Evolutionary conservation across 1,284 basidiomycete genomes (phyloP).

Genomic region (Trametes hirsuta): DNA sequence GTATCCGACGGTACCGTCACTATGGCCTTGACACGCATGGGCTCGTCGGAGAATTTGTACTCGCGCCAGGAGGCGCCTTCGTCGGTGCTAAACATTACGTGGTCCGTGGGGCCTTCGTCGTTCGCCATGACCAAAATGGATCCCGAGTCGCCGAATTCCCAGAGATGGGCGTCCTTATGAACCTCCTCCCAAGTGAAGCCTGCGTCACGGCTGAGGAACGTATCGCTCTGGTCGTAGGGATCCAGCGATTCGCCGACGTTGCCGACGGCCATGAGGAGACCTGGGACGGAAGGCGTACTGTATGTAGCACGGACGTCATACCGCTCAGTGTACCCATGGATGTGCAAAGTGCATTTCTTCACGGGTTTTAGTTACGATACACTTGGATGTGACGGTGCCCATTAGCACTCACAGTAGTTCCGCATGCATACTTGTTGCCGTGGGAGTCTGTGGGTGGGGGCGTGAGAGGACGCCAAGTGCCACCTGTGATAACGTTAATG

Average conservation of each 20-base stretch:
- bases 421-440: slow-evolving; percentile 77
- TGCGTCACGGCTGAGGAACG: slow-evolving; percentile 94
- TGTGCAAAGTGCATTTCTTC: slow-evolving; percentile 84
- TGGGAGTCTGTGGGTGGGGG: slow-evolving; percentile 82
- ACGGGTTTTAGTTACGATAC: neutral
- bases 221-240: slow-evolving; percentile 88
- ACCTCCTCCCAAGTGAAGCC: slow-evolving; percentile 99
- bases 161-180: slow-evolving; percentile 96
- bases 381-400: neutral
- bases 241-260: slow-evolving; percentile 89
- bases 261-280: slow-evolving; percentile 96
- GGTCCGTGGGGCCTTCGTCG: slow-evolving; percentile 92
- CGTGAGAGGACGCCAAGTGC: slow-evolving; percentile 83
- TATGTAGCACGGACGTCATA: slow-evolving; percentile 89
- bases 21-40: slow-evolving; percentile 77
- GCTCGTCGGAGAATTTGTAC: slow-evolving; percentile 80
- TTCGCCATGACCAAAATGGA: slow-evolving; percentile 93
- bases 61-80: slow-evolving; percentile 89
- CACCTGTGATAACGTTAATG: slow-evolving; percentile 49
- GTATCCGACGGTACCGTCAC: slow-evolving; percentile 92
- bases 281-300: slow-evolving; percentile 89
- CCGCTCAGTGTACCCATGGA: slow-evolving; percentile 97
- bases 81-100: slow-evolving; percentile 87
- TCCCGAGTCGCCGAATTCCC: slow-evolving; percentile 98
- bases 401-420: slow-evolving; percentile 57